phyloP scores from a whole-genome alignment of 805 yeast genomes.

The Zygosaccharomyces lentus region DNA sequence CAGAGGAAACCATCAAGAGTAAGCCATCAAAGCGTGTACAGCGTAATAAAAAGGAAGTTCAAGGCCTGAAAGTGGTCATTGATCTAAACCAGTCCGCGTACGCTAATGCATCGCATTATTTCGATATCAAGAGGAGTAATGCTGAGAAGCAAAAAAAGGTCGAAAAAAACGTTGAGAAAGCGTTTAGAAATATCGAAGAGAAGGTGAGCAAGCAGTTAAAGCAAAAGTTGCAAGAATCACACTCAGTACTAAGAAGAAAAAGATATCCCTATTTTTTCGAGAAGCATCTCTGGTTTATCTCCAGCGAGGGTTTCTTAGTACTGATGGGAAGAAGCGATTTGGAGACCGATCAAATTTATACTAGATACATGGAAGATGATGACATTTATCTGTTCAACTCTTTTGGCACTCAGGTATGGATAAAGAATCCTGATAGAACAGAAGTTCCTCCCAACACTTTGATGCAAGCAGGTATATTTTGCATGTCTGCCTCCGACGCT shows the following conservation, averaged over 20 bases:
- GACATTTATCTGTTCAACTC: constrained; percentile 76
- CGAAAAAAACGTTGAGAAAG: constrained; percentile 68
- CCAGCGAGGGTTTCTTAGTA: constrained; percentile 82
- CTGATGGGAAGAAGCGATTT: constrained; percentile 78
- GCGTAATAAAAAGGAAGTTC: constrained; percentile 15
- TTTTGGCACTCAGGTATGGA: constrained; percentile 68
- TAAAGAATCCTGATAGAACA: constrained; percentile 71
- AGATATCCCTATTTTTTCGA: constrained; percentile 87
- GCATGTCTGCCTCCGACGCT: constrained; percentile 77
- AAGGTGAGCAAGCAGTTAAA: constrained; percentile 71
- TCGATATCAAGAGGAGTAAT: constrained; percentile 70
- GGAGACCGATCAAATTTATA: constrained; percentile 77
- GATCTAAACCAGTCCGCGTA: constrained; percentile 71
- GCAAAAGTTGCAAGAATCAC: constrained; percentile 55
- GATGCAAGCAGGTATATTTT: constrained; percentile 82
- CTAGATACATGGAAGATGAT: constrained; percentile 66
- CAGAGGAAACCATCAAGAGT: constrained; percentile 13
- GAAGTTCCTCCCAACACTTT: constrained; percentile 84
- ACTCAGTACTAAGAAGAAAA: constrained; percentile 49
- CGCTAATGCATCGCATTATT: constrained; percentile 83
- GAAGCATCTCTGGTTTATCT: constrained; percentile 90
- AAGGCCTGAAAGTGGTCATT: constrained; percentile 50
- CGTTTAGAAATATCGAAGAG: constrained; percentile 76
- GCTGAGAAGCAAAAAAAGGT: constrained; percentile 76
- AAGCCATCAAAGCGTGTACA: constrained; percentile 9